Evolutionary conservation across 495 filamentous ascomycete species (phyloP), one percentile per base, ranked within the genome.

Genomic region (Penicillium coffeae): DNA sequence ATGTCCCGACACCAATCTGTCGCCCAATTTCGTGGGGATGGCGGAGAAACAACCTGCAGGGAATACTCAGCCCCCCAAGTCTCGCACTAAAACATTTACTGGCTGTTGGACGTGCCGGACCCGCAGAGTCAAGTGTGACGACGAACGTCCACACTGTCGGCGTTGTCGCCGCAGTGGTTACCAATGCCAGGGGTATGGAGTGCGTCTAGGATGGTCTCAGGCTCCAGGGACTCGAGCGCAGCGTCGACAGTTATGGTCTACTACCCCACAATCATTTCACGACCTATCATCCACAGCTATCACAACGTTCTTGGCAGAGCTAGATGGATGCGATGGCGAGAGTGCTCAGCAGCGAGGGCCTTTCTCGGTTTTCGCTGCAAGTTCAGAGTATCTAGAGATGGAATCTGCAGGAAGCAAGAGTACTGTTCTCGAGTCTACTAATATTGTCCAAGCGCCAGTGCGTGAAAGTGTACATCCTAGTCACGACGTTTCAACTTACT

Each of bases 151-250:
- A 0, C 47, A 49, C 16, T 76, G 73, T 45, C 51, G 58, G 14
- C 60, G 67, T 37, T 76, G 73, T 54, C 37, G 45, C 7, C 65
- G 48, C 13, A 69, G 63, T 9, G 70, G 72, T 16, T 58, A 66
- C 32, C 61, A 55, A 14, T 76, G 73, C 46, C 69, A 70, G 34
- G 73, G 73, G 10, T 76, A 74, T 54, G 52, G 53, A 5, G 14
- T 61, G 45, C 61, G 58, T 21, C 43, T 64, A 33, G 58, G 52
- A 54, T 45, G 32, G 62, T 52, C 52, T 8, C 51, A 46, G 38
- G 46, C 45, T 1, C 42, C 55, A n/a, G 58, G 58, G 2, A 48
- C 37, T 14, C 51, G 51, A 9, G 52, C 58, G 12, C 38, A 61
- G 37, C 55, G 58, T 16, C 55, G 55, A 8, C 55, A 58, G 36